phyloP scores from a whole-genome alignment of 2,329 filamentous ascomycete species.

The Fusarium dimerum region DNA sequence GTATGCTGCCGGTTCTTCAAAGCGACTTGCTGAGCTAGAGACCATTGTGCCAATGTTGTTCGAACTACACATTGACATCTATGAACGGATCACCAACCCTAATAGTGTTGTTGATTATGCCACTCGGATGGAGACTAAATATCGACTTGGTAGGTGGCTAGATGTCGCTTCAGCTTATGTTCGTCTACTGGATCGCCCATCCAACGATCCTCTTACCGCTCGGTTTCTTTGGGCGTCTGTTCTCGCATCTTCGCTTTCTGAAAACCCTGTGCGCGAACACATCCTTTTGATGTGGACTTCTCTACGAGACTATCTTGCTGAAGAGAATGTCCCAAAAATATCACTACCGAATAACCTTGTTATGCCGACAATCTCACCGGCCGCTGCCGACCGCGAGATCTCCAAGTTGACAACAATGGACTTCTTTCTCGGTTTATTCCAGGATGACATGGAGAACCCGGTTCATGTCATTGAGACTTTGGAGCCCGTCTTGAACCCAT shows the following conservation, averaged over 20 bases:
- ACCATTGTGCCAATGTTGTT: constrained; percentile 58
- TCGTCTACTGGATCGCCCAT: constrained; percentile 35
- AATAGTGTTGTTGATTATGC: constrained; percentile 54
- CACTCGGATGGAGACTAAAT: constrained; percentile 50
- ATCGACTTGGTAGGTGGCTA: constrained; percentile 54
- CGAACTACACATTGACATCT: constrained; percentile 63
- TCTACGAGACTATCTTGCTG: constrained; percentile 51
- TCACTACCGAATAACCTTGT: constrained; percentile 80
- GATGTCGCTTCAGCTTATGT: constrained; percentile 49
- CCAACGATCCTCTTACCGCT: constrained; percentile 44
- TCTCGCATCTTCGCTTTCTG: constrained; percentile 52
- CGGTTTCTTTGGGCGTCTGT: constrained; percentile 61
- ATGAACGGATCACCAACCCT: constrained; percentile 58
- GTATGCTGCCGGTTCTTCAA: constrained; percentile 24
- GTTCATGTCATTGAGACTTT: constrained; percentile 85
- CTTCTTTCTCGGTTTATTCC: constrained; percentile 90
- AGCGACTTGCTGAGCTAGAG: constrained; percentile 38
- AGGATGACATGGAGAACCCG: constrained; percentile 77
- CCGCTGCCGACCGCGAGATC: constrained; percentile 86
- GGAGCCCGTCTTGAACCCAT: constrained; percentile 85
- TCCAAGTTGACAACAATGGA: constrained; percentile 94
- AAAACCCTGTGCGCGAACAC: constrained; percentile 57
- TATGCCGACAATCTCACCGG: constrained; percentile 82
- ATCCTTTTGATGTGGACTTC: constrained; percentile 61
- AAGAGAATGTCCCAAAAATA: constrained; percentile 47